These are phyloP conservation scores for Rauvolfia tetraphylla DNA, from an alignment of 257 asterid species.

Conservation along the genomic window DNA sequence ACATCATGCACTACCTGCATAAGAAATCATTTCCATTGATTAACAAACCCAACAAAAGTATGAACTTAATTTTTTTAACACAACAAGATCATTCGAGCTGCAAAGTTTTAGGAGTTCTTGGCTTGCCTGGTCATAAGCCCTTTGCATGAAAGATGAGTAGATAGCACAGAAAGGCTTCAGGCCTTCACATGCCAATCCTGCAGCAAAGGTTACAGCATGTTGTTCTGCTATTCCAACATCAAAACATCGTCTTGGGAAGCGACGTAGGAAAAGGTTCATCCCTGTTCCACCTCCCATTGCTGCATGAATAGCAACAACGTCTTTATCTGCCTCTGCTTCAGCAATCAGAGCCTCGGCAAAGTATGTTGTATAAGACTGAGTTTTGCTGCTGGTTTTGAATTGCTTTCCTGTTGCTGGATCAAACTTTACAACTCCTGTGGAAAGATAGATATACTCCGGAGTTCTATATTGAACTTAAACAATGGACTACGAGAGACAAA, in stretches of 20 bases:
- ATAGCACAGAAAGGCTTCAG: slow-evolving; percentile 88
- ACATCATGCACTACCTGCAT: slow-evolving; percentile 91
- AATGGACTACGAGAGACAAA: neutral
- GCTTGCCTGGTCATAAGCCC: slow-evolving; percentile 83
- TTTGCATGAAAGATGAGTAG: slow-evolving; percentile 87
- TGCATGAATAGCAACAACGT: slow-evolving; percentile 84
- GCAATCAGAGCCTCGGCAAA: slow-evolving; percentile 92
- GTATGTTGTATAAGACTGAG: slow-evolving; percentile 87
- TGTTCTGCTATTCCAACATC: slow-evolving; percentile 98
- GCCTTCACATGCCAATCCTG: slow-evolving; percentile 97
- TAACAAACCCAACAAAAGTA: neutral
- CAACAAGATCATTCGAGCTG: neutral
- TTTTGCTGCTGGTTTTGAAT: slow-evolving; percentile 62
- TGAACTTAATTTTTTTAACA: neutral
- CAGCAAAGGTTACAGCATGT: slow-evolving; percentile 97
- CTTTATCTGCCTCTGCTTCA: slow-evolving; percentile 88
- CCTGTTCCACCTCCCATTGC: slow-evolving; percentile 99
- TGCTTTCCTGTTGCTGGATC: slow-evolving; percentile 97
- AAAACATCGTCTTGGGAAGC: slow-evolving; percentile 77
- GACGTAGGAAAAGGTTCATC: slow-evolving; percentile 78
- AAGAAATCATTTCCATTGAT: slow-evolving; percentile 10
- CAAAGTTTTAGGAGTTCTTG: neutral
- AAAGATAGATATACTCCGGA: neutral
- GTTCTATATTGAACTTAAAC: neutral
- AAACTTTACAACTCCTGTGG: slow-evolving; percentile 76